These are phyloP conservation scores for Paramyrothecium sp. DNA, from an alignment of 2,329 filamentous ascomycete species.

Conservation along the genomic window DNA sequence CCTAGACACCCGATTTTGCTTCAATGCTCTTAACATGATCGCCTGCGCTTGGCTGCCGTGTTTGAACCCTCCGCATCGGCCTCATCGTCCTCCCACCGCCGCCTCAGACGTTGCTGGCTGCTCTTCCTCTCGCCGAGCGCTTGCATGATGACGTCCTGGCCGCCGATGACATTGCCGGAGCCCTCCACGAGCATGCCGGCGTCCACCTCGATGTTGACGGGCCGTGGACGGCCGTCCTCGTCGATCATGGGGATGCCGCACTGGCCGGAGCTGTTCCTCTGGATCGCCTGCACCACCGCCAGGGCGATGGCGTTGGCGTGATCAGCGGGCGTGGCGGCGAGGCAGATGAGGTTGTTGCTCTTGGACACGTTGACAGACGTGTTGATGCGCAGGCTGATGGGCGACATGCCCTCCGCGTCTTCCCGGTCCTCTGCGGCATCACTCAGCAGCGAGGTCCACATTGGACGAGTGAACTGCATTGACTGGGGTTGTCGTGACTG, in stretches of 20 bases:
- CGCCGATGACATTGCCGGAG: constrained; percentile 41
- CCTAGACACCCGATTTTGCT: too few relatives aligned
- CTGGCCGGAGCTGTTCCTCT: constrained; percentile 35
- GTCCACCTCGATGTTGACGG: constrained; percentile 40
- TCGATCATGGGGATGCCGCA: constrained; percentile 46
- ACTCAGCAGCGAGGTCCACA: neutral
- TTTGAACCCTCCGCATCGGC: constrained; percentile 8
- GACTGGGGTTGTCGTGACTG: constrained; percentile 2
- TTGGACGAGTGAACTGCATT: neutral
- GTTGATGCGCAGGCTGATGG: constrained; percentile 47
- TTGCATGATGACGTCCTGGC: constrained; percentile 23
- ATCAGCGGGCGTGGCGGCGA: constrained; percentile 35
- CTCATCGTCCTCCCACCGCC: constrained; percentile 13
- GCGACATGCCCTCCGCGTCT: constrained; percentile 25
- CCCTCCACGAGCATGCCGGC: constrained; percentile 45
- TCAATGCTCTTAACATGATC: constrained; percentile 13
- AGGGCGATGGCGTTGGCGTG: constrained; percentile 41
- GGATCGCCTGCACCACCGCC: constrained; percentile 43
- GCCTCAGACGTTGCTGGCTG: constrained; percentile 12
- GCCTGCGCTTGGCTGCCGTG: constrained; percentile 18
- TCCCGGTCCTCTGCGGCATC: constrained; percentile 13
- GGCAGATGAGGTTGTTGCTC: constrained; percentile 47
- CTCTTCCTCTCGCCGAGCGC: constrained; percentile 22
- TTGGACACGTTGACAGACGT: constrained; percentile 44
- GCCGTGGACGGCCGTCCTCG: constrained; percentile 39